Base-by-base conservation (phyloP, 345 rosid species). In the Populus pruinosa region DNA sequence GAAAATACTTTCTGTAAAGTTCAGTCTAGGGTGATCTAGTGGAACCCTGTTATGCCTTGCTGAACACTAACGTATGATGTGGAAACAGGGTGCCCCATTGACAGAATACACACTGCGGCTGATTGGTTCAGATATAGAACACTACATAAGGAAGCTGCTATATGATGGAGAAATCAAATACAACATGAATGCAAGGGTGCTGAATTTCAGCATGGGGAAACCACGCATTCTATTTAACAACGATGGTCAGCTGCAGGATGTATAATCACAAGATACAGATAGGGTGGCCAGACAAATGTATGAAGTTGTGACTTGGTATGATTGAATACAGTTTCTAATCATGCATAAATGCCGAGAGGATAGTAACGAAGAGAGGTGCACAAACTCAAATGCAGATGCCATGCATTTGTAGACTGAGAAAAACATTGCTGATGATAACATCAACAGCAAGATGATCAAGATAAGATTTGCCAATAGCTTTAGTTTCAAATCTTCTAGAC, bases 41-140 rank as follows among this genome's bases (percentile, higher is more conserved):
- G 55, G 63, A 71, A 50, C 64, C 64, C 56, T 71, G 44, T 33
- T 49, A 25, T 10, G 27, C 50, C 10, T 27, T n/a, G 20, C 1
- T 38, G 62, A 12, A 11, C 38, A 21, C 69, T 76, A 35, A 67
- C 31, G 35, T 16, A 25, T 75, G 17, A 18, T 69, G 64, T 71
- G 77, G 38, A 55, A 66, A 62, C 88, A 94, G 98, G 98, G 98
- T 36, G 98, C 98, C 2, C 94, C 92, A 20, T 78, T 93, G 87
- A 94, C 98, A 8, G 98, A 94, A 79, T 94, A 94, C 81, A 93
- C 98, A 8, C 89, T 94, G 1, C 85, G 97, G 67, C 85, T 91
- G 82, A 90, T 94, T 12, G 98, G 98, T 77, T 94, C 98, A 0
- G 97, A 94, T 81, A 73, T 94, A 69, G 97, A 94, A 82, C 98